Conservation (phyloP, 2,329 filamentous ascomycete species). For the Dactylella cylindrospora region DNA sequence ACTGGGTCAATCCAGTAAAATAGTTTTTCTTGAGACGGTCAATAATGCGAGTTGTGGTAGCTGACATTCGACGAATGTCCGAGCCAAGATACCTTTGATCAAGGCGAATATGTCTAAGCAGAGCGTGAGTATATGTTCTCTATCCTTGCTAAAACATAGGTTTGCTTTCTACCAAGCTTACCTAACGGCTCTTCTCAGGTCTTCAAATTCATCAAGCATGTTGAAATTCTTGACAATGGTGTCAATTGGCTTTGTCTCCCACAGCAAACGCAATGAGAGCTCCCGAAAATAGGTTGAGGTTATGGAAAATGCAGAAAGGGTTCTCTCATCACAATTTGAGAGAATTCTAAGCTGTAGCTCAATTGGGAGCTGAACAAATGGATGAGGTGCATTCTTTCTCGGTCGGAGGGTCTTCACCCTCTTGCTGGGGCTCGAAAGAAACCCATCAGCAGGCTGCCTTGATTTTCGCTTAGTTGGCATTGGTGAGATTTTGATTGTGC, state of each 20-base stretch:
- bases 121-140: too few relatives aligned
- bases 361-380: conserved; percentile 10
- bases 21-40: conserved; percentile 16
- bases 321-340: conserved; percentile 12
- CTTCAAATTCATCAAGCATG: conserved; percentile 27
- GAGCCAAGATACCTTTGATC: too few relatives aligned
- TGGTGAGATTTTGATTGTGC: too few relatives aligned
- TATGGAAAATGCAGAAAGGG: conserved; percentile 11
- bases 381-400: not conserved
- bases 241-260: conserved; percentile 21
- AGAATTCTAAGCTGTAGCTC: conserved; percentile 28
- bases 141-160: too few relatives aligned
- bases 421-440: conserved; percentile 1
- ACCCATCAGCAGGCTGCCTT: too few relatives aligned
- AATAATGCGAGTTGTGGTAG: conserved; percentile 1
- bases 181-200: conserved; percentile 28
- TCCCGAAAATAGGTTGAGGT: conserved; percentile 16
- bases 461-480: too few relatives aligned
- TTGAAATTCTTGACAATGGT: conserved; percentile 14
- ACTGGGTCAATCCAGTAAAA: conserved; percentile 19
- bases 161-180: not conserved
- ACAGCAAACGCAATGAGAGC: conserved; percentile 13
- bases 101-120: too few relatives aligned
- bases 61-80: conserved; percentile 5
- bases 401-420: conserved; percentile 1